These are phyloP conservation scores for Oryza meridionalis DNA, from an alignment of 176 grass and related monocot species.

Conservation along the genomic window DNA sequence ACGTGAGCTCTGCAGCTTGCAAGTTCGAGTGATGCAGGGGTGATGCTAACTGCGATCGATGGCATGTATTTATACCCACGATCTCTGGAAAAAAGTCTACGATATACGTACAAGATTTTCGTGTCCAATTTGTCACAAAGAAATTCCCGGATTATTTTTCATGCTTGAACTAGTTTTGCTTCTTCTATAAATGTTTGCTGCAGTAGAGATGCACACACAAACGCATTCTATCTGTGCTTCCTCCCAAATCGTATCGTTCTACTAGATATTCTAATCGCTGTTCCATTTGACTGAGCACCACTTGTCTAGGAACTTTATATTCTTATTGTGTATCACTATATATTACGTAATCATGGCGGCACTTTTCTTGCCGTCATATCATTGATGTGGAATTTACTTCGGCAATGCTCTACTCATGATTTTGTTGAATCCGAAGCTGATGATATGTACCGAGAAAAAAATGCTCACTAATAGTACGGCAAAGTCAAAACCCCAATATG, in stretches of 20 bases:
- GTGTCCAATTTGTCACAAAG: not conserved
- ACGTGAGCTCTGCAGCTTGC: not conserved
- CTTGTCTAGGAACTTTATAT: not conserved
- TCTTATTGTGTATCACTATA: not conserved
- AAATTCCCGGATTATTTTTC: not conserved
- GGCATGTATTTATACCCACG: conserved; percentile 27
- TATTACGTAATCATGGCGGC: conserved; percentile 28
- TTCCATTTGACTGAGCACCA: not conserved
- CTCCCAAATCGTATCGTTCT: not conserved
- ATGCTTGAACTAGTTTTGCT: not conserved
- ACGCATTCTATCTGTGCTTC: not conserved
- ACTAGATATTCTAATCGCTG: not conserved
- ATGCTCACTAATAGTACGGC: too few relatives aligned
- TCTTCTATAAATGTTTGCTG: not conserved
- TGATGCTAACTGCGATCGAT: not conserved
- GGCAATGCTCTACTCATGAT: not conserved
- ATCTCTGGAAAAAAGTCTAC: conserved; percentile 33
- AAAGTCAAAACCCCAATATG: too few relatives aligned
- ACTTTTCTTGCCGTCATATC: conserved; percentile 40
- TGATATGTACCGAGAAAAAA: not conserved
- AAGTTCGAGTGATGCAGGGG: too few relatives aligned
- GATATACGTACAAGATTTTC: too few relatives aligned
- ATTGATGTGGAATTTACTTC: not conserved
- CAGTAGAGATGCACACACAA: too few relatives aligned
- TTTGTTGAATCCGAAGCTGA: not conserved